Conservation (phyloP, 257 asterid species). For the Salvia rosmarinus region DNA sequence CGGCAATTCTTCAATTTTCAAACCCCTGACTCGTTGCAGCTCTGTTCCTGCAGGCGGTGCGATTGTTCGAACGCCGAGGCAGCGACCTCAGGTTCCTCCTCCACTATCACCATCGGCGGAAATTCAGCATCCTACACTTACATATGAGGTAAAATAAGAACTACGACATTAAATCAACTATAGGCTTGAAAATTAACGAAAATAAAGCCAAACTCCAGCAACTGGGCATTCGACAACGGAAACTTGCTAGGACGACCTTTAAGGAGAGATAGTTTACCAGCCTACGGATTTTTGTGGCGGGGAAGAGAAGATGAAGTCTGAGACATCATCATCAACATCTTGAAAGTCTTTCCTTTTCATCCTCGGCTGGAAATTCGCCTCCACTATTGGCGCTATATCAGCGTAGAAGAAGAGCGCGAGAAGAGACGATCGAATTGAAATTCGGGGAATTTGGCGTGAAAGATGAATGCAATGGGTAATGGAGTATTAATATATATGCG, state of each 20-base stretch:
- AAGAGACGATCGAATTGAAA: not conserved
- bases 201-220: not conserved
- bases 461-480: not conserved
- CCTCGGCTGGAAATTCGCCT: slow-evolving; percentile 37
- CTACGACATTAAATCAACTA: not conserved
- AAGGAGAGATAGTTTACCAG: slow-evolving; percentile 40
- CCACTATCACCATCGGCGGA: slow-evolving; percentile 54
- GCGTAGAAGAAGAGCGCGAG: not conserved
- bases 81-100: slow-evolving; percentile 45
- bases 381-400: slow-evolving; percentile 26
- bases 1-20: slow-evolving; percentile 64
- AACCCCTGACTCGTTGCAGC: slow-evolving; percentile 35
- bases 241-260: not conserved
- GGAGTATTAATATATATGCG: not conserved
- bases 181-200: not conserved
- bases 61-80: slow-evolving; percentile 40
- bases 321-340: slow-evolving; percentile 45
- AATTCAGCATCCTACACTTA: slow-evolving; percentile 56
- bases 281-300: slow-evolving; percentile 71
- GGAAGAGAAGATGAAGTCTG: slow-evolving; percentile 61
- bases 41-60: slow-evolving; percentile 24
- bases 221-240: not conserved
- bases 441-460: not conserved
- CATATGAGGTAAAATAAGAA: not conserved
- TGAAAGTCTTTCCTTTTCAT: slow-evolving; percentile 66